Evolutionary conservation across 75 land plant genomes (phyloP).

Genomic region (Pinus taeda): DNA sequence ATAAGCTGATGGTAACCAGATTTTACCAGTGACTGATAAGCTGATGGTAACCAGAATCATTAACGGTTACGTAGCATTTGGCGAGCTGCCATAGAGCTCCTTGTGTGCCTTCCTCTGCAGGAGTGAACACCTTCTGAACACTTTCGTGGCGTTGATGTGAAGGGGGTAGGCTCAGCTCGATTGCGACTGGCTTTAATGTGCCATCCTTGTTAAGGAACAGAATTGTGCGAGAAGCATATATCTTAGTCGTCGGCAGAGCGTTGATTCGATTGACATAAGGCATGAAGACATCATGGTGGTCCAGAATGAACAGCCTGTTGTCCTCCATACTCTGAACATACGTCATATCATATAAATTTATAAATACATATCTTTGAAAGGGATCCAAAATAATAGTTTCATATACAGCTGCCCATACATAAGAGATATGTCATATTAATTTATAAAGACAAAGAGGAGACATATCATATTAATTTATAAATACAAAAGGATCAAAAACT

Average conservation of each 20-base stretch:
- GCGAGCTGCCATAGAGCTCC: constrained; percentile 65
- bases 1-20: no score
- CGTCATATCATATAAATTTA: no score
- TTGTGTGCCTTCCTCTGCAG: constrained; percentile 7
- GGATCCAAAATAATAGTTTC: no score
- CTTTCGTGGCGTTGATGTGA: constrained; percentile 22
- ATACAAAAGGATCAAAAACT: no score
- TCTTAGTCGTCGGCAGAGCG: not conserved
- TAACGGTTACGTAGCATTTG: constrained; percentile 54
- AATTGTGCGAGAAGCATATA: constrained; percentile 64
- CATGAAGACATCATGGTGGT: no score
- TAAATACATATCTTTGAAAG: no score
- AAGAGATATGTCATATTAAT: no score
- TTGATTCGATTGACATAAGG: no score
- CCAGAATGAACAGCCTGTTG: no score
- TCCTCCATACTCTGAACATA: not conserved
- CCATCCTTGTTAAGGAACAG: constrained; percentile 45
- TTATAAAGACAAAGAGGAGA: no score
- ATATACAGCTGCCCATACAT: no score
- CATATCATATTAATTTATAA: no score
- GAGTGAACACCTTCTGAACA: constrained; percentile 33
- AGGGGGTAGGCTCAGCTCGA: constrained; percentile 10
- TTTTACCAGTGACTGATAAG: constrained; percentile 41
- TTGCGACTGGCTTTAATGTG: constrained; percentile 56
- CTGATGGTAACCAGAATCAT: constrained; percentile 70